Percentiles rank a stretch among this genome's conserved stretches.
phyloP scores from a whole-genome alignment of 1,284 basidiomycete genomes.

The Cryptococcus amylolentus region DNA sequence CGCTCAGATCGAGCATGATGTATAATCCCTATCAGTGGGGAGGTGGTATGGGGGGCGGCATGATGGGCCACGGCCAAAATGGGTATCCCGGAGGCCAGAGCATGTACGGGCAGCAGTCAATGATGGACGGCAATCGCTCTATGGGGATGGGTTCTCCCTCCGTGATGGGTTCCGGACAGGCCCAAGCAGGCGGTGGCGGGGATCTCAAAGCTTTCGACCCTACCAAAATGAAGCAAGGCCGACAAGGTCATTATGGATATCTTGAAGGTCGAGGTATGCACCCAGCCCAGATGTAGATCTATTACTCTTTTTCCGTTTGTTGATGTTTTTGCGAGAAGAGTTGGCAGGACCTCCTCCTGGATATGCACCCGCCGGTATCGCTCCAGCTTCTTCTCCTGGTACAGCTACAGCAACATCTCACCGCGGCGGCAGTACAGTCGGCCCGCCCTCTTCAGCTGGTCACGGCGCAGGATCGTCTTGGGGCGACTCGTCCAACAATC shows the following conservation, averaged over 20 bases:
- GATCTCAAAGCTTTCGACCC: slow-evolving; percentile 30
- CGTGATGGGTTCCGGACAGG: slow-evolving; percentile 5
- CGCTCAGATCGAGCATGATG: slow-evolving; percentile 14
- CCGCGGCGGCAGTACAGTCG: slow-evolving; percentile 1
- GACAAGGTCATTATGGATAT: slow-evolving; percentile 41
- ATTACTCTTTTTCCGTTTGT: not conserved
- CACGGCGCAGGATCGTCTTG: slow-evolving; percentile 13
- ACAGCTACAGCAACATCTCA: not conserved
- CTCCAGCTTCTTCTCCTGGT: not conserved
- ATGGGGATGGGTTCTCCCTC: not conserved
- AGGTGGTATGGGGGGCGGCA: slow-evolving; percentile 1
- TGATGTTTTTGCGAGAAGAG: slow-evolving; percentile 13
- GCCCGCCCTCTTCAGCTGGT: slow-evolving; percentile 2
- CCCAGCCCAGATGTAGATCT: not conserved
- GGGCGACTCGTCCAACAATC: slow-evolving; percentile 17
- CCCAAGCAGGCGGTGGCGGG: slow-evolving; percentile 4
- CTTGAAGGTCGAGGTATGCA: slow-evolving; percentile 38
- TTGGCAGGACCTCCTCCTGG: slow-evolving; percentile 38
- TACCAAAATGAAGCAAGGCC: slow-evolving; percentile 31
- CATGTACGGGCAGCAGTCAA: slow-evolving; percentile 16
- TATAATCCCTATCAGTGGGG: slow-evolving; percentile 18
- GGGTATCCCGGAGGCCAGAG: not conserved
- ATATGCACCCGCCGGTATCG: slow-evolving; percentile 31
- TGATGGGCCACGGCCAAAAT: not conserved
- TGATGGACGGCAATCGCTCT: slow-evolving; percentile 9